Conservation (phyloP, 2,329 filamentous ascomycete genomes). For the Arthroderma uncinatum region DNA sequence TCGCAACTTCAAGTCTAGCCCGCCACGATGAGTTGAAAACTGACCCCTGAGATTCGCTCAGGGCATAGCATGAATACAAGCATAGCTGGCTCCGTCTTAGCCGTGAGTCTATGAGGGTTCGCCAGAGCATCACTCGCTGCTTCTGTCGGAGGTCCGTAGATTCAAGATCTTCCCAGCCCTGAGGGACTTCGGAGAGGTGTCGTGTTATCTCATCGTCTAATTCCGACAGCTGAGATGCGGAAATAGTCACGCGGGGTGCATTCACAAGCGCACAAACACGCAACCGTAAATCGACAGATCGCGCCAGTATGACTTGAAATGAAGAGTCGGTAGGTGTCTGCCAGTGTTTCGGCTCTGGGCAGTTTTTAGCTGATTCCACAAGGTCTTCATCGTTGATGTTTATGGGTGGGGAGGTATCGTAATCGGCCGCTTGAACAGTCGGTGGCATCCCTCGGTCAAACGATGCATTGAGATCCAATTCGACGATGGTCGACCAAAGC, state of each 20-base stretch:
- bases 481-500: conserved; percentile 47
- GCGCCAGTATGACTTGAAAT: conserved; percentile 24
- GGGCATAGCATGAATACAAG: conserved; percentile 30
- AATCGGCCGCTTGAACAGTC: conserved; percentile 32
- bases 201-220: conserved; percentile 31
- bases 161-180: conserved; percentile 20
- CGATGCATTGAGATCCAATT: conserved; percentile 46
- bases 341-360: conserved; percentile 23
- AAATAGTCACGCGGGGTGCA: conserved; percentile 14
- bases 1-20: conserved; percentile 28
- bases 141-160: conserved; percentile 21
- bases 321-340: conserved; percentile 30
- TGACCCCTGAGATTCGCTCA: conserved; percentile 20
- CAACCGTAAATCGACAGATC: conserved; percentile 18
- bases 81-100: conserved; percentile 29
- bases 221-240: conserved; percentile 30
- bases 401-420: conserved; percentile 39
- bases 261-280: conserved; percentile 20
- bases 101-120: conserved; percentile 26
- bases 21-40: conserved; percentile 28
- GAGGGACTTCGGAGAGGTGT: conserved; percentile 26
- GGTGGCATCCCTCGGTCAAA: conserved; percentile 46
- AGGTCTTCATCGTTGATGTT: conserved; percentile 44
- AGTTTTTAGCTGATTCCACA: conserved; percentile 23
- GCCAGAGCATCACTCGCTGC: conserved; percentile 25